A percentile compares a stretch with the other conserved stretches of the same genome.
Evolutionary conservation across 768 basidiomycete species (phyloP).

Genomic region (Lactarius sp.): DNA sequence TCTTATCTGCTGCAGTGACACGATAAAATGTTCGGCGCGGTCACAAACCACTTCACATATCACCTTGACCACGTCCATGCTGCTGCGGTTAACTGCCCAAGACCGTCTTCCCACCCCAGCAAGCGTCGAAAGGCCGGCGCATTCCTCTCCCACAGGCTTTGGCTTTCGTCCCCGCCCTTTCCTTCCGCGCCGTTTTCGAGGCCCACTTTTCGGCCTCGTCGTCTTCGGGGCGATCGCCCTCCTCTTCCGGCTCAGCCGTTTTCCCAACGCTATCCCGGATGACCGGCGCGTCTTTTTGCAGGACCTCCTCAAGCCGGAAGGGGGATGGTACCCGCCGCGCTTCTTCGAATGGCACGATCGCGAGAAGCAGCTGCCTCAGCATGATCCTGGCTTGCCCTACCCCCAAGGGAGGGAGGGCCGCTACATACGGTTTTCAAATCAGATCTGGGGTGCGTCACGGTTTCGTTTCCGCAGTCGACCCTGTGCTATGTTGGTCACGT

Average conservation of each 20-base stretch:
- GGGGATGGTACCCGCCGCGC: slow-evolving; percentile 5
- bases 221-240: background rate
- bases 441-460: slow-evolving; percentile 4
- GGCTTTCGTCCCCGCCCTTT: background rate
- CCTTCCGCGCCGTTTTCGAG: background rate
- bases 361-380: slow-evolving; percentile 20
- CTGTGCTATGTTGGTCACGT: background rate
- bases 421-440: slow-evolving; percentile 22
- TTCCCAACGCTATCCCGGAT: background rate
- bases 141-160: no score
- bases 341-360: slow-evolving; percentile 16
- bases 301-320: slow-evolving; percentile 6
- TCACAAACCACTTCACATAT: no score
- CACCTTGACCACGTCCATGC: no score
- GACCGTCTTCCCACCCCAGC: no score
- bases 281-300: background rate
- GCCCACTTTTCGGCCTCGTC: background rate
- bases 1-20: no score
- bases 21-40: no score
- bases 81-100: no score
- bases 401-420: slow-evolving; percentile 22
- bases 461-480: background rate
- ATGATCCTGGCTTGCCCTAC: slow-evolving; percentile 12
- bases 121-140: no score
- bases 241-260: background rate